Conservation (phyloP, 768 basidiomycete genomes). For the Tulasnella sp. region DNA sequence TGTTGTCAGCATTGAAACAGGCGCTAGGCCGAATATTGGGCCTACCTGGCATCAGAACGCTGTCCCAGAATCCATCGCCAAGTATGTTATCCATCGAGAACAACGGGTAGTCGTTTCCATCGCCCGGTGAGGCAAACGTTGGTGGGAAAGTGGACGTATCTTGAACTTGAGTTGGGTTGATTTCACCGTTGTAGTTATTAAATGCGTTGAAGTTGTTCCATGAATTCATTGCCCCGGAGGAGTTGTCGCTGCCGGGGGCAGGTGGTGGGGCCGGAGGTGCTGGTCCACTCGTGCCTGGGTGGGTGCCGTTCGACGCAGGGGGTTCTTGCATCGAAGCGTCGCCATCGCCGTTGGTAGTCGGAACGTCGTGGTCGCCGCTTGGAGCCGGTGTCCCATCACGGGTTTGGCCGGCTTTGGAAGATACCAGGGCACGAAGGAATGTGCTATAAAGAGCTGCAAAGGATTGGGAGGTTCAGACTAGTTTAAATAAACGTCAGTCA, state of each 20-base stretch:
- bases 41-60: conserved; percentile 75
- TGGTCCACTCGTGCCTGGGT: not conserved
- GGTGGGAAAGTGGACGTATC: conserved; percentile 82
- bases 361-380: not conserved
- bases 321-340: not conserved
- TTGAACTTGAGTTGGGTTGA: conserved; percentile 58
- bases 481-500: not conserved
- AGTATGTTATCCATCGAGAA: conserved; percentile 79
- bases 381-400: conserved; percentile 10
- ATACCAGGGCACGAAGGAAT: conserved; percentile 71
- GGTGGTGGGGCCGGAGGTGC: not conserved
- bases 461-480: not conserved
- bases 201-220: not conserved
- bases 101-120: conserved; percentile 32
- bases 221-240: not conserved
- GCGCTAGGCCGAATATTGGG: conserved; percentile 21
- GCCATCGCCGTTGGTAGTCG: conserved; percentile 14
- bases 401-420: conserved; percentile 37
- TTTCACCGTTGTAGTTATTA: conserved; percentile 62
- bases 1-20: conserved; percentile 1
- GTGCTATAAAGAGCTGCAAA: conserved; percentile 65
- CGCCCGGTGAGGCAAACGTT: conserved; percentile 51
- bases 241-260: not conserved
- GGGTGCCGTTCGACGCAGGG: not conserved
- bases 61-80: conserved; percentile 79